Evolutionary conservation across 164 flowering plant species (phyloP), one percentile per base, ranked within the genome.

Genomic region (Dillenia suffruticosa): DNA sequence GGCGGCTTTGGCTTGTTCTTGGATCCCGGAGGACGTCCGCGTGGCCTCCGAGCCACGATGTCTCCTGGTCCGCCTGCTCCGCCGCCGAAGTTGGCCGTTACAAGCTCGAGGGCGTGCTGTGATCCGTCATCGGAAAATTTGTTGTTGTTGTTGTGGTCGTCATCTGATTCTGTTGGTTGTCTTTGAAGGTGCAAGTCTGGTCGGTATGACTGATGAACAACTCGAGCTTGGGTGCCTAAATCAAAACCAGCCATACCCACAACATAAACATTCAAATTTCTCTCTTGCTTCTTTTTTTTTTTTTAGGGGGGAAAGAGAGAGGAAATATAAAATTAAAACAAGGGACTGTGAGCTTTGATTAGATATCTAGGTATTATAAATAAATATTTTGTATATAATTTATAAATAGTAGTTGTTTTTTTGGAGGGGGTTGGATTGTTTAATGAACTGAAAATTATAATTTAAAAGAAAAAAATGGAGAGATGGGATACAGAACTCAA

Each of bases 1-100:
- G 96, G 96, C 3, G 92, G 96, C 63, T 83, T 89, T 10, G 87
- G 83, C 68, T 80, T 89, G 83, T 89, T 89, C 64, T 86, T 89
- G 9, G 96, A 89, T 0, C 96, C 96, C 0, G 92, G 83, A 0
- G 96, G 96, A 0, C 96, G 71, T 10, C 96, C 96, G 15, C 92
- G 68, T 0, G 96, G 90, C 17, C 96, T 72, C 1, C 96, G 81
- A 2, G 56, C 81, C 0, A 73, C 72, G 32, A 82, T 60, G 58
- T 86, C 87, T 0, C 87, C 90, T 3, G 51, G 53, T 32, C 7
- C 40, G 5, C 40, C 40, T 32, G 40, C 40, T 32, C 40, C 40
- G 6, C 40, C 40, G 0, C 81, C 84, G 14, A 54, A 49, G 68
- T 68, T 72, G 3, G 26, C 56, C 1, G 60, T 54, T 10, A 61